Percentiles rank a stretch among this genome's conserved stretches.
phyloP scores from a whole-genome alignment of 2,329 filamentous ascomycete genomes.

The Chrysoporthe cubensis region DNA sequence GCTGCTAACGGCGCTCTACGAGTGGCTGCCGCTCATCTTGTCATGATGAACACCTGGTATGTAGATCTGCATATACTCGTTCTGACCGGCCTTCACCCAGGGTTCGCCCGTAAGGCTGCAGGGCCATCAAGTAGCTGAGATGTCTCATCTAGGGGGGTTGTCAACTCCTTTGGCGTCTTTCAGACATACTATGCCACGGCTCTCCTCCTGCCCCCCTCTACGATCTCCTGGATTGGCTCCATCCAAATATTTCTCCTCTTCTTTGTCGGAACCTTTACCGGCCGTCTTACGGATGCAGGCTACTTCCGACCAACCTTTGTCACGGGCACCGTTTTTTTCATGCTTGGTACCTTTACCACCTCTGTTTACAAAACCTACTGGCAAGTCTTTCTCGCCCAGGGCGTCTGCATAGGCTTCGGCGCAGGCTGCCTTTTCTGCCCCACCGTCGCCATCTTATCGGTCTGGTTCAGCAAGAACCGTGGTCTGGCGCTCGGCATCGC shows the following conservation, averaged over 20 bases:
- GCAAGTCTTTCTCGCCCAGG: conserved; percentile 50
- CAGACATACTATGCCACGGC: background rate
- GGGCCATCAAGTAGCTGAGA: background rate
- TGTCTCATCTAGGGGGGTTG: background rate
- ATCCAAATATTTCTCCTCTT: background rate
- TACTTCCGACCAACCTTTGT: background rate
- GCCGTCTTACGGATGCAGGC: background rate
- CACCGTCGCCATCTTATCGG: conserved; percentile 38
- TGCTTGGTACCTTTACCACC: background rate
- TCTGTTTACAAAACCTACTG: conserved; percentile 43
- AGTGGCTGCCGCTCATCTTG: background rate
- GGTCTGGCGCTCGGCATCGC: conserved; percentile 42
- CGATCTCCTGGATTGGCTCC: background rate
- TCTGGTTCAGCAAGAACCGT: conserved; percentile 38
- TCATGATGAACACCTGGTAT: background rate
- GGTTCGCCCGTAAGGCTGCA: background rate
- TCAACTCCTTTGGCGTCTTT: background rate
- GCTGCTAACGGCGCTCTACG: background rate
- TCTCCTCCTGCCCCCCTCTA: background rate
- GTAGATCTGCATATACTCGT: background rate
- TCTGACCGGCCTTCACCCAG: background rate
- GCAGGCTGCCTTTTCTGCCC: conserved; percentile 47
- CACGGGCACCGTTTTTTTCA: background rate
- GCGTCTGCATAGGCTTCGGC: conserved; percentile 50
- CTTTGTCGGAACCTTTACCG: background rate